These are phyloP conservation scores for Hypomyces perniciosus DNA, from an alignment of 2,329 filamentous ascomycete species.

Conservation along the genomic window DNA sequence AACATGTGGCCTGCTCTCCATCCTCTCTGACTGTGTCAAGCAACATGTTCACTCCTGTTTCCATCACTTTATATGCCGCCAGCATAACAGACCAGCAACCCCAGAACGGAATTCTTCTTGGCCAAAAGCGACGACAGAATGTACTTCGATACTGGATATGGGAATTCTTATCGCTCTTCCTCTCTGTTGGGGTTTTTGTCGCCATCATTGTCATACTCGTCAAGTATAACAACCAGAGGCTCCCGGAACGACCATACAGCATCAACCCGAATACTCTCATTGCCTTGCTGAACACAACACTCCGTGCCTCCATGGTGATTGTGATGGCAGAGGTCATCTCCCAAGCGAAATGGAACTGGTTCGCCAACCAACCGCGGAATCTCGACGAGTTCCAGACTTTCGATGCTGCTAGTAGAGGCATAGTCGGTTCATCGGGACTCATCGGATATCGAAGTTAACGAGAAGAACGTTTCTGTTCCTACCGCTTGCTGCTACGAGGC, in stretches of 20 bases:
- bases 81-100: neutral
- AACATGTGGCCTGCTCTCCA: too few species aligned
- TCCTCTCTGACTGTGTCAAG: too few species aligned
- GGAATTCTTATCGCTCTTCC: neutral
- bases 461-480: neutral
- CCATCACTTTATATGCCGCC: neutral
- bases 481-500: neutral
- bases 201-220: neutral
- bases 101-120: neutral
- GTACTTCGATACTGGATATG: neutral
- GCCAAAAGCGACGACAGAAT: neutral
- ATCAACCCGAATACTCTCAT: neutral
- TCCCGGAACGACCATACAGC: neutral
- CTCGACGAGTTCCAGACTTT: constrained; percentile 26
- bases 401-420: constrained; percentile 25
- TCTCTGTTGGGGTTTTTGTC: neutral
- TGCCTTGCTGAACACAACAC: neutral
- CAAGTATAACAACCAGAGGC: neutral
- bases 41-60: neutral
- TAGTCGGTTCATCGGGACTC: constrained; percentile 22
- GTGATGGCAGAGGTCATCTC: constrained; percentile 25
- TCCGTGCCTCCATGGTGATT: constrained; percentile 21
- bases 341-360: constrained; percentile 29
- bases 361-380: constrained; percentile 20
- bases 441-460: constrained; percentile 5